These are phyloP conservation scores for Coprinopsis cinerea DNA, from an alignment of 768 basidiomycete species.

Conservation along the genomic window DNA sequence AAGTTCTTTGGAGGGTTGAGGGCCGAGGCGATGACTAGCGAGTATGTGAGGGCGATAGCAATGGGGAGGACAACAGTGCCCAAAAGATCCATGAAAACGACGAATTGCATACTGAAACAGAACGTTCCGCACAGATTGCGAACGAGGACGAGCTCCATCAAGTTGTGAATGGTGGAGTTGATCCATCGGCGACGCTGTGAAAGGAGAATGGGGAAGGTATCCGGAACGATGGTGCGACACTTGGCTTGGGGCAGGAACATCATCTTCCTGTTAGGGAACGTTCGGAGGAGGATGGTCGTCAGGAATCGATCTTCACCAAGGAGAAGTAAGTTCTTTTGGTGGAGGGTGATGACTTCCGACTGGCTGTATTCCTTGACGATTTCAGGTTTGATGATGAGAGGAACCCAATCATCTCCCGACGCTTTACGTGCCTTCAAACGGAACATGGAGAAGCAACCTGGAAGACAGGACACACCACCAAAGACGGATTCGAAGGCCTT, in stretches of 20 bases:
- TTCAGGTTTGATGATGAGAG: slow-evolving; percentile 93
- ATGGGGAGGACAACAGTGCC: slow-evolving; percentile 91
- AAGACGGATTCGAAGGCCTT: slow-evolving; percentile 99
- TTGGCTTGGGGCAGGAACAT: slow-evolving; percentile 97
- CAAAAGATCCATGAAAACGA: slow-evolving; percentile 95
- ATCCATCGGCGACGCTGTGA: slow-evolving; percentile 99
- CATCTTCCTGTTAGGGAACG: slow-evolving; percentile 99
- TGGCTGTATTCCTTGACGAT: slow-evolving; percentile 98
- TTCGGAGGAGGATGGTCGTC: slow-evolving; percentile 91
- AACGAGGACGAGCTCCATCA: slow-evolving; percentile 97
- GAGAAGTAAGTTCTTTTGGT: slow-evolving; percentile 95
- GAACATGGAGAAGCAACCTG: slow-evolving; percentile 99
- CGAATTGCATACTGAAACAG: slow-evolving; percentile 99
- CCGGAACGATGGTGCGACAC: slow-evolving; percentile 93
- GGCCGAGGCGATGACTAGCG: slow-evolving; percentile 77
- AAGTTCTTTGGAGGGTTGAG: slow-evolving; percentile 79
- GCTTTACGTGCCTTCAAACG: slow-evolving; percentile 88
- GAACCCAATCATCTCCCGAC: slow-evolving; percentile 94
- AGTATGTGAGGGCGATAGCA: slow-evolving; percentile 87
- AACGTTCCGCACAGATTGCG: slow-evolving; percentile 98
- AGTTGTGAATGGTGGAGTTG: slow-evolving; percentile 98
- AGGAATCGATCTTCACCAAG: slow-evolving; percentile 99
- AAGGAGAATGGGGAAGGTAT: slow-evolving; percentile 87
- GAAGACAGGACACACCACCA: slow-evolving; percentile 97
- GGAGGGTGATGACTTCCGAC: slow-evolving; percentile 85